Base-by-base conservation (phyloP, 129 eudicot genomes). In the Centaurea solstitialis region DNA sequence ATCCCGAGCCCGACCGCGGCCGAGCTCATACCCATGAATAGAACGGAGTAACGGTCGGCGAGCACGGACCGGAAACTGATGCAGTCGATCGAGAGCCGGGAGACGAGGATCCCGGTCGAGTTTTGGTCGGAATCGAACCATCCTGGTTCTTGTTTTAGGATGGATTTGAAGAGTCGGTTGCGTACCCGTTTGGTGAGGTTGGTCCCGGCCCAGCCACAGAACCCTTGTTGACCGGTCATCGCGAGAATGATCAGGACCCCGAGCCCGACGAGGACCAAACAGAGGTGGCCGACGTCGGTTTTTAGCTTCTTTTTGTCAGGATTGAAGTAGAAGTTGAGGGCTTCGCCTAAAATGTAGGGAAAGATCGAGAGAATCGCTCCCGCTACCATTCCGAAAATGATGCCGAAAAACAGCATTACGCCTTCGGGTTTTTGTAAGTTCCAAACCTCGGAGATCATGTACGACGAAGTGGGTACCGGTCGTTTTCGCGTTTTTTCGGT, bases 161-260 rank as follows among this genome's bases (percentile, higher is more conserved):
- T 90, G 30, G 97, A 77, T 38, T 71, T 70, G 80, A 93, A 89
- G 69, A 90, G 81, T 41, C 74, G 18, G 21, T 81, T 73, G 26
- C 96, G 83, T 9, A 90, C 96, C 72, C 97, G 33, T 40, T 74
- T 89, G 13, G 96, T 90, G 80, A 93, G 96, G 78, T 84, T 93
- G 3, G 97, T 87, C 17, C 97, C 97, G 23, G 97, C 95, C 96
- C 91, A 93, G 38, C 97, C 97, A 33, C 93, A 93, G 74, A 93
- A 89, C 9, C 97, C 97, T 82, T 93, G 97, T 68, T 93, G 96
- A 22, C 93, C 92, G 0, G 92, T 90, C 97, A 93, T 93, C 69
- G 91, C 70, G 28, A 90, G 75, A 41, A 90, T 93, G 73, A 91
- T 87, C 26, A 81, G 83, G 45, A 90, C 66, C 17, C 97, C 97